Percentiles rank a stretch among this genome's conserved stretches.
These are phyloP conservation scores for Oryza australiensis DNA, from an alignment of 176 grass and related monocot species.

Conservation along the genomic window DNA sequence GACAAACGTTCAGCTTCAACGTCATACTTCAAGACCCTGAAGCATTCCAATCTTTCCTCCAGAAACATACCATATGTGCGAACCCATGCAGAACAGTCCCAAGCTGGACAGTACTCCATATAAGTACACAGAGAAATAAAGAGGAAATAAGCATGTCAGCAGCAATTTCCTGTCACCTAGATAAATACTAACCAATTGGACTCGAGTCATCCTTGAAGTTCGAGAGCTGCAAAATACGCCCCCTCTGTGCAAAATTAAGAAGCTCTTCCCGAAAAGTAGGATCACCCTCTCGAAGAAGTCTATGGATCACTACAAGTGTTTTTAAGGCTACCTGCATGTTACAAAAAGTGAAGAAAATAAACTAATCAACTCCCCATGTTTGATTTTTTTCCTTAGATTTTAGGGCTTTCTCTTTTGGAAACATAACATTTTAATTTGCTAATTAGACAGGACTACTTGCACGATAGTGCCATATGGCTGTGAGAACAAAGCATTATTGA, in stretches of 20 bases:
- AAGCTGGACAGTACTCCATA: constrained; percentile 56
- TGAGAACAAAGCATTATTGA: background rate
- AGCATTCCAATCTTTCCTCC: constrained; percentile 98
- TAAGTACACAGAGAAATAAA: constrained; percentile 29
- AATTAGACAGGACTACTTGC: background rate
- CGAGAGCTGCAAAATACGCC: constrained; percentile 80
- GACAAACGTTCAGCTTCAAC: constrained; percentile 92
- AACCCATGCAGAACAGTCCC: constrained; percentile 99
- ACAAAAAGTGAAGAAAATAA: background rate
- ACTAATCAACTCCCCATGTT: background rate
- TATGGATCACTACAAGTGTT: constrained; percentile 85
- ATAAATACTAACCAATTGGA: constrained; percentile 68
- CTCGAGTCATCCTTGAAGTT: constrained; percentile 99
- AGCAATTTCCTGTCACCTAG: constrained; percentile 7
- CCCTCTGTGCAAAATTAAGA: constrained; percentile 97
- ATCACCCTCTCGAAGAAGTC: constrained; percentile 91
- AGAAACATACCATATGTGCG: constrained; percentile 91
- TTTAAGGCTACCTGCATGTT: constrained; percentile 80
- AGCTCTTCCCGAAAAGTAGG: constrained; percentile 97
- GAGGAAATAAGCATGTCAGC: background rate
- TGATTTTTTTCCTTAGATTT: background rate
- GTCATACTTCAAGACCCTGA: constrained; percentile 91
- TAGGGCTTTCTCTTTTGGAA: background rate
- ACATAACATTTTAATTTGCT: background rate
- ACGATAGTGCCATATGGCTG: background rate